phyloP scores from a whole-genome alignment of 345 rosid species.

The Syzygium grande region DNA sequence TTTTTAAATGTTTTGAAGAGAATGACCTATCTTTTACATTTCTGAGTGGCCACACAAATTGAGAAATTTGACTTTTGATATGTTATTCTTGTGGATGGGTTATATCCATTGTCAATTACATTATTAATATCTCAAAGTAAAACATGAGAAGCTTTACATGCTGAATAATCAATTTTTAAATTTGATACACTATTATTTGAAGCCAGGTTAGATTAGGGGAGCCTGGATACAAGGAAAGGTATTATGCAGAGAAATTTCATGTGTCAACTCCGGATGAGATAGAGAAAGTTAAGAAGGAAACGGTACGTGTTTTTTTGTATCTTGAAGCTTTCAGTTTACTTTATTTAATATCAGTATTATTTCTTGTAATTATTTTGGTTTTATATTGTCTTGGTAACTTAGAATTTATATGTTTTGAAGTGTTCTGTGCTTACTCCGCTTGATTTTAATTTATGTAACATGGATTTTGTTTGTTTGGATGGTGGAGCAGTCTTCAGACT shows the following conservation, averaged over 20 bases:
- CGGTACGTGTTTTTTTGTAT: slow-evolving; percentile 39
- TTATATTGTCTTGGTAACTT: not conserved
- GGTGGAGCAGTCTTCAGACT: not conserved
- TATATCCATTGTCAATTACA: not conserved
- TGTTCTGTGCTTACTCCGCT: not conserved
- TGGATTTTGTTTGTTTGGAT: not conserved
- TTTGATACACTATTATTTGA: not conserved
- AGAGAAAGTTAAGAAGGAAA: slow-evolving; percentile 57
- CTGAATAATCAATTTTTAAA: not conserved
- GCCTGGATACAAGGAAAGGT: slow-evolving; percentile 92
- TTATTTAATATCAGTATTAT: not conserved
- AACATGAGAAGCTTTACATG: not conserved
- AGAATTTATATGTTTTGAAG: not conserved
- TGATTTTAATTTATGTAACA: not conserved
- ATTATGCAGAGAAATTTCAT: slow-evolving; percentile 79
- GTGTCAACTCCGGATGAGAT: slow-evolving; percentile 49
- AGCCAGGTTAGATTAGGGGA: slow-evolving; percentile 84
- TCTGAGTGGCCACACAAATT: not conserved
- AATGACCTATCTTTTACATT: not conserved
- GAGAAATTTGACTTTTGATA: not conserved
- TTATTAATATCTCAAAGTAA: not conserved
- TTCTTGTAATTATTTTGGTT: not conserved
- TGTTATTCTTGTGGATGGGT: not conserved
- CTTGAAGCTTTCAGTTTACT: not conserved
- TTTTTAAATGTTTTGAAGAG: not conserved